Conservation (phyloP, 371 early-diverging fungal species). For the Circinella minor region DNA sequence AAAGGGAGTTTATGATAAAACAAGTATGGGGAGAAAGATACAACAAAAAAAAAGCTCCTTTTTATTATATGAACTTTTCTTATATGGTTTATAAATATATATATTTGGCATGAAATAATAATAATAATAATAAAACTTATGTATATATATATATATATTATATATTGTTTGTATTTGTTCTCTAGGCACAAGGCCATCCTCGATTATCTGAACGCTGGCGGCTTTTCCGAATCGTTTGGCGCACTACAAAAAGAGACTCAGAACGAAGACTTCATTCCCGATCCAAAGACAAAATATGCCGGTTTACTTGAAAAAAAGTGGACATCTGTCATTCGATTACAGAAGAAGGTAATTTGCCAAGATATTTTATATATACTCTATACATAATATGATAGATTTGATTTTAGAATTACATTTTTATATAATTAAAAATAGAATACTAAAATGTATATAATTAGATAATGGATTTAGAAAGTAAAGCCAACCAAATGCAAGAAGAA, state of each 20-base stretch:
- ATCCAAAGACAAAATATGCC: slow-evolving; percentile 80
- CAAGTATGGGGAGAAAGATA: slow-evolving; percentile 3
- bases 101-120: neutral
- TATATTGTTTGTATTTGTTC: too few species aligned
- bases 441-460: slow-evolving; percentile 52
- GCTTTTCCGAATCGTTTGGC: slow-evolving; percentile 70
- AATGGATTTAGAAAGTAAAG: slow-evolving; percentile 86
- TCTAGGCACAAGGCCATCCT: slow-evolving; percentile 80
- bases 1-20: neutral
- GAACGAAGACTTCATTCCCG: slow-evolving; percentile 72
- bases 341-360: slow-evolving; percentile 73
- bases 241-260: slow-evolving; percentile 77
- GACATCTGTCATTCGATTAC: slow-evolving; percentile 90
- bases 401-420: neutral
- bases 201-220: slow-evolving; percentile 82
- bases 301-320: slow-evolving; percentile 94
- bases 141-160: too few species aligned
- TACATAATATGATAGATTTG: neutral
- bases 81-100: too few species aligned
- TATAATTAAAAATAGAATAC: too few species aligned
- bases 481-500: slow-evolving; percentile 79
- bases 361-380: slow-evolving; percentile 7
- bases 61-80: too few species aligned
- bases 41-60: too few species aligned
- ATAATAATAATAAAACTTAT: too few species aligned